phyloP scores from a whole-genome alignment of 345 rosid genomes.

The Mangifera indica region DNA sequence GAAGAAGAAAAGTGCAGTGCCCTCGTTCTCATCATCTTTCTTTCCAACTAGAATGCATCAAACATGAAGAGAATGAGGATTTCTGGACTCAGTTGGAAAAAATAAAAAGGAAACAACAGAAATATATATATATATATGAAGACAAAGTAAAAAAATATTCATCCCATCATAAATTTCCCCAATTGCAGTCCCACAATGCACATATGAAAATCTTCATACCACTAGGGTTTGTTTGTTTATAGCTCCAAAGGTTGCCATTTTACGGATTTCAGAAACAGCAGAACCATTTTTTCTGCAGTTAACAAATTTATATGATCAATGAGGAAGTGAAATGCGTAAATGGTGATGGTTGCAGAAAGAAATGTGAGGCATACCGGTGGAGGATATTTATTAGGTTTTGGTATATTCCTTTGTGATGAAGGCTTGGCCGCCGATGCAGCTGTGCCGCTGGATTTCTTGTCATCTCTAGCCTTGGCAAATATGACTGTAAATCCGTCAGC shows the following conservation, averaged over 20 bases:
- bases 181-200: neutral
- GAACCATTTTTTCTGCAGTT: slow-evolving; percentile 22
- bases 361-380: neutral
- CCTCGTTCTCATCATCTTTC: slow-evolving; percentile 4
- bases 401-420: slow-evolving; percentile 1
- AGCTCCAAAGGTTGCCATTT: neutral
- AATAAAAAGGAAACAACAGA: neutral
- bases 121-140: neutral
- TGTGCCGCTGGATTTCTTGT: slow-evolving; percentile 16
- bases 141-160: neutral
- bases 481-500: slow-evolving; percentile 25
- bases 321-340: neutral
- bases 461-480: slow-evolving; percentile 22
- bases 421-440: neutral
- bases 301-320: neutral
- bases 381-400: slow-evolving; percentile 14
- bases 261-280: slow-evolving; percentile 16
- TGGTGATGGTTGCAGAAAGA: too few relatives aligned
- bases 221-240: neutral
- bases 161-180: neutral
- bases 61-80: neutral
- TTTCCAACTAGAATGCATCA: slow-evolving; percentile 3
- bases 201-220: neutral
- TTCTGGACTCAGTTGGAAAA: too few relatives aligned
- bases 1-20: neutral